Base-by-base conservation (phyloP, 352 stramenopile species). In the Phytophthora pistaciae region DNA sequence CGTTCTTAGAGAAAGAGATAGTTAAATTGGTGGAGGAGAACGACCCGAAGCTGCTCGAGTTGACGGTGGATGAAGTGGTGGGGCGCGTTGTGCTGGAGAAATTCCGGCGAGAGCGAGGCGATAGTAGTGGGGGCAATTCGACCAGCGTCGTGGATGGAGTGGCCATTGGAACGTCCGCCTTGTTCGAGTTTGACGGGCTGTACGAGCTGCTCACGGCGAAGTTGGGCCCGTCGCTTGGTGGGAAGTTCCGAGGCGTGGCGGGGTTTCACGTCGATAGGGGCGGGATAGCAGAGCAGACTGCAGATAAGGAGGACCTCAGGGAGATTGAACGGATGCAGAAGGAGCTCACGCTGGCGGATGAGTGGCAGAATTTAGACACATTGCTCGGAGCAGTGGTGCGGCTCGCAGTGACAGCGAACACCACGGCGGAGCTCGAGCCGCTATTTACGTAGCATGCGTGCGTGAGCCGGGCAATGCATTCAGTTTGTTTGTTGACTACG, bases 321-420 rank as follows among this genome's bases (percentile, higher is more conserved):
- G 59, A 67, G 25, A 38, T 77, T 5, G 56, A 50, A 40, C 68
- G 49, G 18, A 66, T 79, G 59, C 68, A 79, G 40, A 56, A 66
- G 36, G 60, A 73, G n/a, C 29, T 71, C 0, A 67, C 68, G 23
- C 31, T 71, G 44, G 54, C 68, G 18, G 68, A 33, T 27, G 59
- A 77, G 40, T 74, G 72, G 72, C 42, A 70, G 21, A 64, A 3
- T 50, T 42, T 77, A 27, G 64, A 78, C 36, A 78, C 78, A 21
- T 40, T 90, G n/a, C 65, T 80, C 18, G 73, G 73, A 5, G 73
- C 69, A 1, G 65, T 80, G 14, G 38, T 80, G 56, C 62, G 73
- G 11, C 61, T 77, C 4, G 60, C 60, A 8, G 52, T 77, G 27
- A 58, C 46, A 27, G 69, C 65, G 21, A 80, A 80, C 29, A 60